Evolutionary conservation across 1,284 basidiomycete genomes (phyloP).

Genomic region (Chiua sp.): DNA sequence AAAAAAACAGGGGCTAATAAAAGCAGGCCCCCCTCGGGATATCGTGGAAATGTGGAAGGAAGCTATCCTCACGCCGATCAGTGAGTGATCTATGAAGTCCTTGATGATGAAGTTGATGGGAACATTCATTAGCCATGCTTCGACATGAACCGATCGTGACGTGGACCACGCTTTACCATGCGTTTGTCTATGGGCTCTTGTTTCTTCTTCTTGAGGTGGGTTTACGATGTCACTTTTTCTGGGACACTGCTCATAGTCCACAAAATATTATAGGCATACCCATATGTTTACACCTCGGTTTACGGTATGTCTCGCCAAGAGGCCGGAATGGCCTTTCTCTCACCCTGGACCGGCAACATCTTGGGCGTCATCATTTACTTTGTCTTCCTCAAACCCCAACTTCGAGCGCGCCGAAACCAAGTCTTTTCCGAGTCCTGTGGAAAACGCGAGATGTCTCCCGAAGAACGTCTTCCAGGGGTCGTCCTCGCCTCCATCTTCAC

Average conservation of each 20-base stretch:
- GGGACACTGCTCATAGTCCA: neutral
- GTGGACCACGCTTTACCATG: conserved; percentile 33
- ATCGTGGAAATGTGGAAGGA: conserved; percentile 20
- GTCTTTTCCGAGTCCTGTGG: conserved; percentile 15
- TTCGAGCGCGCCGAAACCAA: conserved; percentile 18
- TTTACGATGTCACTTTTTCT: neutral
- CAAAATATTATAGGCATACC: conserved; percentile 25
- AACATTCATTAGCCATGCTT: conserved; percentile 26
- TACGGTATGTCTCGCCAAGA: conserved; percentile 32
- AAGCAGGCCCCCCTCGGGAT: neutral
- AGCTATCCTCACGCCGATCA: conserved; percentile 25
- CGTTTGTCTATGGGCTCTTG: conserved; percentile 31
- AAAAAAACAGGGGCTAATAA: conserved; percentile 11
- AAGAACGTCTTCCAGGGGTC: conserved; percentile 31
- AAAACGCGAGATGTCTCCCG: conserved; percentile 25
- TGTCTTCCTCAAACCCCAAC: conserved; percentile 26
- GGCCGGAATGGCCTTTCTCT: conserved; percentile 26
- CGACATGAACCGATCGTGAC: conserved; percentile 28
- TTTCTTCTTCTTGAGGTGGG: conserved; percentile 33
- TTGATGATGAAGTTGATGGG: neutral
- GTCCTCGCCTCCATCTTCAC: conserved; percentile 26
- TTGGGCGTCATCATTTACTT: conserved; percentile 33
- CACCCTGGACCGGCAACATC: conserved; percentile 31
- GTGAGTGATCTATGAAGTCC: conserved; percentile 15
- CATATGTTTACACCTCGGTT: conserved; percentile 24